A percentile compares a stretch with the other conserved stretches of the same genome.
Conservation (phyloP, 345 rosid genomes). For the Carallia brachiata region DNA sequence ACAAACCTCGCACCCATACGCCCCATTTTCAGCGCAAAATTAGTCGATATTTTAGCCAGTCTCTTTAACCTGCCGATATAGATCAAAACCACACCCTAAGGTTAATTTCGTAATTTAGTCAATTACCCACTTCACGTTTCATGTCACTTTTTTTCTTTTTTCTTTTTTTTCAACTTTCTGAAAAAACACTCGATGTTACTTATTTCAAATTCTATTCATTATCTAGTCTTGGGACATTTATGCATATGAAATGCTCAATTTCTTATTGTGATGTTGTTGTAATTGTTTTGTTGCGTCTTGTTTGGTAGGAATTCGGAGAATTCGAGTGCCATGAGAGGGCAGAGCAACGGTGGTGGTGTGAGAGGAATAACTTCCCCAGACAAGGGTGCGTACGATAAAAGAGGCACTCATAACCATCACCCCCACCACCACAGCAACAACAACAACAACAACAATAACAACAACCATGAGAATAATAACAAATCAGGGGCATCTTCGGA, state of each 20-base stretch:
- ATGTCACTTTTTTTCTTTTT: too few species aligned
- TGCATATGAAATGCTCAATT: not conserved
- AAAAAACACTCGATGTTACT: slow-evolving; percentile 8
- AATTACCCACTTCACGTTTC: not conserved
- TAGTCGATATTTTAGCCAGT: slow-evolving; percentile 19
- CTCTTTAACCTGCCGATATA: slow-evolving; percentile 16
- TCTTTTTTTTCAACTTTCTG: too few species aligned
- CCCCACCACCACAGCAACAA: slow-evolving; percentile 2
- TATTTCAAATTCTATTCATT: not conserved
- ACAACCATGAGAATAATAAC: slow-evolving; percentile 24
- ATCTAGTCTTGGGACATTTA: not conserved
- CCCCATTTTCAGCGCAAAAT: slow-evolving; percentile 19
- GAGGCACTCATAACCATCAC: slow-evolving; percentile 21
- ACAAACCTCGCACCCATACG: slow-evolving; percentile 6
- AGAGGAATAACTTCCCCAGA: slow-evolving; percentile 52
- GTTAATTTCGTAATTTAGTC: slow-evolving; percentile 37
- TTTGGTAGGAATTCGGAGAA: slow-evolving; percentile 55
- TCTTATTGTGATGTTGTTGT: not conserved
- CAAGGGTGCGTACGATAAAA: slow-evolving; percentile 51
- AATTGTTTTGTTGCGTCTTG: not conserved
- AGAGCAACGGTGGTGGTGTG: slow-evolving; percentile 48
- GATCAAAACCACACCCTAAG: slow-evolving; percentile 24
- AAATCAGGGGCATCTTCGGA: slow-evolving; percentile 49
- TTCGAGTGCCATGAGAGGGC: slow-evolving; percentile 63
- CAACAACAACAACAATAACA: slow-evolving; percentile 2